A percentile compares a stretch with the other conserved stretches of the same genome.
Conservation (phyloP, 78 protist genomes). For the Dictyostelium citrinum region DNA sequence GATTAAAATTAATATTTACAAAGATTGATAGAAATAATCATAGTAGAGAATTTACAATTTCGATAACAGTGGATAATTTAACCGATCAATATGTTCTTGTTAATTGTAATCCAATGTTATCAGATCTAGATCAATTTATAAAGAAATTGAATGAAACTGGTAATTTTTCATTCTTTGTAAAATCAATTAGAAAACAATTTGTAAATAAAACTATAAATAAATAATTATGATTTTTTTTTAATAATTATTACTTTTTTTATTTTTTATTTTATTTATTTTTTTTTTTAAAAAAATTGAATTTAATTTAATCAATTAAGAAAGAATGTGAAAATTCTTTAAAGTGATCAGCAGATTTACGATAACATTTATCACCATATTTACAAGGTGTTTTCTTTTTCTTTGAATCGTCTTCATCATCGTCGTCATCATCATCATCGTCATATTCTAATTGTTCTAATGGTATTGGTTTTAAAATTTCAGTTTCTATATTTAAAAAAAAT, state of each 20-base stretch:
- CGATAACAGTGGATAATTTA: background rate
- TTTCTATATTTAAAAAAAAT: background rate
- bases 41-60: background rate
- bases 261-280: background rate
- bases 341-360: conserved; percentile 48
- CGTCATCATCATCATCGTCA: background rate
- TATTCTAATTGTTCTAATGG: conserved; percentile 9
- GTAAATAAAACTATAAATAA: background rate
- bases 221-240: background rate
- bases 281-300: background rate
- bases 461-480: background rate
- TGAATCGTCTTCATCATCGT: background rate
- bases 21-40: background rate
- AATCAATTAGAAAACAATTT: conserved; percentile 12
- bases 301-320: conserved; percentile 19
- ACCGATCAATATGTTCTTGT: background rate
- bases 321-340: conserved; percentile 60
- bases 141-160: background rate
- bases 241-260: background rate
- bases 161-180: conserved; percentile 1
- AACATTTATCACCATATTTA: conserved; percentile 53
- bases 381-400: conserved; percentile 22
- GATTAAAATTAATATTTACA: conserved; percentile 10
- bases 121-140: background rate
- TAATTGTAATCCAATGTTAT: background rate